These are phyloP conservation scores for Ophiostoma pallidulum DNA, from an alignment of 2,329 filamentous ascomycete genomes.

Conservation along the genomic window DNA sequence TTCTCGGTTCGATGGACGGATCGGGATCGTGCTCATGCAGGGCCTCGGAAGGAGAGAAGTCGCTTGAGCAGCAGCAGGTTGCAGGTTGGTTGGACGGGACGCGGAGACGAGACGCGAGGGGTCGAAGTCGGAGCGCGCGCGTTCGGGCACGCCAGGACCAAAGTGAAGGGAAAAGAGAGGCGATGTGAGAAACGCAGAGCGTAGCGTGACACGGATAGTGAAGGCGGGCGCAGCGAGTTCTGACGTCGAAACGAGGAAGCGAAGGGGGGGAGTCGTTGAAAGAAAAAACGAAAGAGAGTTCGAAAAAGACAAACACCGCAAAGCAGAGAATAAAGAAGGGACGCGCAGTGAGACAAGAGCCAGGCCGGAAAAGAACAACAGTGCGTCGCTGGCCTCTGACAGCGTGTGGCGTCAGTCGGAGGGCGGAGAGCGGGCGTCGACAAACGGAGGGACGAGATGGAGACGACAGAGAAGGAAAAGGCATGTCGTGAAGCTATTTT, in stretches of 20 bases:
- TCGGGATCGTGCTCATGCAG: too few relatives aligned
- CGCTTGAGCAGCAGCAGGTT: too few relatives aligned
- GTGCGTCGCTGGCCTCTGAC: background rate
- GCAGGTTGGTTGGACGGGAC: too few relatives aligned
- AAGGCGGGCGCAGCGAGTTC: background rate
- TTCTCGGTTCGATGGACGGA: background rate
- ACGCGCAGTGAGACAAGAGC: background rate
- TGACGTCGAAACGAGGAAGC: background rate
- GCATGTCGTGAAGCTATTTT: constrained; percentile 10
- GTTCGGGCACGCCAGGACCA: too few relatives aligned
- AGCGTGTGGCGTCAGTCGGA: background rate
- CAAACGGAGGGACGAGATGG: background rate
- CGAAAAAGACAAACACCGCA: too few relatives aligned
- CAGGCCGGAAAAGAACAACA: too few relatives aligned
- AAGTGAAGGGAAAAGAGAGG: background rate
- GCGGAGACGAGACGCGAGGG: too few relatives aligned
- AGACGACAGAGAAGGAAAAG: background rate
- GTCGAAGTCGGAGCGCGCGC: too few relatives aligned
- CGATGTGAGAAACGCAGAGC: background rate
- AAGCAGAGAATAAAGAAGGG: too few relatives aligned
- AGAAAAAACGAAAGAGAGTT: background rate
- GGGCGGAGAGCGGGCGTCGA: background rate
- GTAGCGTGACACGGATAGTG: too few relatives aligned
- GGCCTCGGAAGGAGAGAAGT: too few relatives aligned
- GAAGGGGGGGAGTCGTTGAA: background rate